Conservation (phyloP, 2,329 filamentous ascomycete genomes). For the Colletotrichum sansevieriae region DNA sequence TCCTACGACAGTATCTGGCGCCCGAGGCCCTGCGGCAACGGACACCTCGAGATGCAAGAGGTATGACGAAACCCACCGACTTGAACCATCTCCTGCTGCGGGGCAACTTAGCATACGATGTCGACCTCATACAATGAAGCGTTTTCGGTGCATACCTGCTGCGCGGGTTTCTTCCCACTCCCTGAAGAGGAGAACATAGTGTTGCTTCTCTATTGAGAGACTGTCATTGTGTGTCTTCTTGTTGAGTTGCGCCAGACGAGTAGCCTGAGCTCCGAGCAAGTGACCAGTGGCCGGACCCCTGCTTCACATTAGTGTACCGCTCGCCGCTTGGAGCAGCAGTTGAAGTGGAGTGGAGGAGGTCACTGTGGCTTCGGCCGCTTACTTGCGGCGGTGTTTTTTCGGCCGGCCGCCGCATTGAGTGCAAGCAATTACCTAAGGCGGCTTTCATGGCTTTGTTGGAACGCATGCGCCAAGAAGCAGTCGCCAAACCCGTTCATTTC, state of each 20-base stretch:
- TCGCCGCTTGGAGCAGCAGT: conserved; percentile 40
- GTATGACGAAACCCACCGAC: conserved; percentile 77
- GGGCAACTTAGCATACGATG: conserved; percentile 51
- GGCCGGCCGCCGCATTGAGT: neutral
- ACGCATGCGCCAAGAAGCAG: too few relatives aligned
- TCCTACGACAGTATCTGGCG: conserved; percentile 9
- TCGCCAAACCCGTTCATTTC: too few relatives aligned
- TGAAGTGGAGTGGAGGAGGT: conserved; percentile 38
- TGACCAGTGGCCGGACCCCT: conserved; percentile 42
- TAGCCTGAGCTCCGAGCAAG: conserved; percentile 40
- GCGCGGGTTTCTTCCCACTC: conserved; percentile 76
- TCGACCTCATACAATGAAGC: conserved; percentile 15
- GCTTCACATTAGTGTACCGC: conserved; percentile 38
- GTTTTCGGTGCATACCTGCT: conserved; percentile 70
- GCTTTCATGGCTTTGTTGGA: too few relatives aligned
- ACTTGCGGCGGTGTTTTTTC: conserved; percentile 21
- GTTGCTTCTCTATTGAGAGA: conserved; percentile 44
- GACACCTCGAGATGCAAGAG: conserved; percentile 30
- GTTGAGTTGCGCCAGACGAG: conserved; percentile 40
- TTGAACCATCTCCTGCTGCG: conserved; percentile 96
- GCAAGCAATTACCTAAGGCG: too few relatives aligned
- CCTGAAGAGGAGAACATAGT: conserved; percentile 76
- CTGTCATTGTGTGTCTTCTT: conserved; percentile 37
- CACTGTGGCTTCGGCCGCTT: conserved; percentile 37
- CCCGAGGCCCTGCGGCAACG: conserved; percentile 20